These are phyloP conservation scores for Scleroderma citrinum DNA, from an alignment of 768 basidiomycete genomes.

Conservation along the genomic window DNA sequence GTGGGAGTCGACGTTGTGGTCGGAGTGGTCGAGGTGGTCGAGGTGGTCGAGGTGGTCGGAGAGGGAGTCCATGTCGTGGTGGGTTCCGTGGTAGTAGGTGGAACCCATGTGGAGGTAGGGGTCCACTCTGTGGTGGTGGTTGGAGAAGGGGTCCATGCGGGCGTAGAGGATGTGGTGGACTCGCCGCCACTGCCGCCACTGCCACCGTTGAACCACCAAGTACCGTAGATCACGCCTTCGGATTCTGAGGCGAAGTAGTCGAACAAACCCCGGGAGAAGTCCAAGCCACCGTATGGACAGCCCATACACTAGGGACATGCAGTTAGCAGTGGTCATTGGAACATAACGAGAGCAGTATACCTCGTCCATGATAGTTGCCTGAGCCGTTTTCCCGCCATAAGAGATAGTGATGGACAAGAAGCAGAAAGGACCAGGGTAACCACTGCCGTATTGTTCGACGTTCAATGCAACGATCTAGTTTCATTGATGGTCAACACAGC, in stretches of 20 bases:
- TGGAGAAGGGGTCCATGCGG: slow-evolving; percentile 21
- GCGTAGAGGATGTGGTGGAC: slow-evolving; percentile 11
- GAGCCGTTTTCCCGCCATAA: slow-evolving; percentile 52
- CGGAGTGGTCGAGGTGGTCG: slow-evolving; percentile 15
- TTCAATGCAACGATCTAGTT: slow-evolving; percentile 51
- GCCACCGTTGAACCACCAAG: slow-evolving; percentile 51
- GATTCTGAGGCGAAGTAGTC: slow-evolving; percentile 44
- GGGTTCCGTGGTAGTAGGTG: slow-evolving; percentile 6
- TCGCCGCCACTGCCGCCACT: slow-evolving; percentile 20
- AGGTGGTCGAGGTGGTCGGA: slow-evolving; percentile 12
- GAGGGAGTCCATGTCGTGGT: slow-evolving; percentile 17
- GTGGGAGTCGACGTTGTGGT: slow-evolving; percentile 25
- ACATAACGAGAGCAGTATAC: slow-evolving; percentile 27
- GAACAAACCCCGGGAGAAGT: slow-evolving; percentile 66
- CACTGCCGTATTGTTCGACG: slow-evolving; percentile 46
- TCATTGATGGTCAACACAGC: neutral
- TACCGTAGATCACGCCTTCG: slow-evolving; percentile 53
- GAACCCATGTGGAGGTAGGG: slow-evolving; percentile 8
- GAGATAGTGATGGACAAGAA: slow-evolving; percentile 55
- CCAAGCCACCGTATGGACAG: slow-evolving; percentile 61
- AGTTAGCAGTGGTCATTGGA: neutral
- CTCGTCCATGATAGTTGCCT: slow-evolving; percentile 59
- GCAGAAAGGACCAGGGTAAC: slow-evolving; percentile 64
- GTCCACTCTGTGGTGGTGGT: slow-evolving; percentile 12
- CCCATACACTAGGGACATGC: slow-evolving; percentile 47